Conservation (phyloP, 306 rosid genomes). For the Prunus mira region DNA sequence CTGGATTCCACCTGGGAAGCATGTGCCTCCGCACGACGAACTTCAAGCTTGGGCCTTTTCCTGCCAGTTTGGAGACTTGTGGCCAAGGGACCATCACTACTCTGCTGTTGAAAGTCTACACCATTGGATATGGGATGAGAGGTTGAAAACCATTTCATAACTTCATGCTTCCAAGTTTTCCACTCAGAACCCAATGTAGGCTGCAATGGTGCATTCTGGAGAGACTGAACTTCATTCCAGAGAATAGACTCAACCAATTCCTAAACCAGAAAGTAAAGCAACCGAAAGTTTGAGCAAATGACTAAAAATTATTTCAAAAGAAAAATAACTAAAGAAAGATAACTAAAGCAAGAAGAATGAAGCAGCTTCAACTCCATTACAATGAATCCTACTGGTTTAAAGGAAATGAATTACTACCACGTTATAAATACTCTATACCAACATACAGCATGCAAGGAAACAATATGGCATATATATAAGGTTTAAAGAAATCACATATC, state of each 20-base stretch:
- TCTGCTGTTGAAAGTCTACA: slow-evolving; percentile 49
- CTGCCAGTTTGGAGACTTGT: slow-evolving; percentile 66
- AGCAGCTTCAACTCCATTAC: background rate
- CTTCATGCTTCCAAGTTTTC: slow-evolving; percentile 98
- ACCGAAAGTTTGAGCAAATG: slow-evolving; percentile 16
- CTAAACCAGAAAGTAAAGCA: slow-evolving; percentile 44
- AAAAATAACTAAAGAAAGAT: background rate
- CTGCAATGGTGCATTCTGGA: slow-evolving; percentile 50
- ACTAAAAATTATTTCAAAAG: slow-evolving; percentile 10
- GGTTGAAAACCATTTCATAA: slow-evolving; percentile 75
- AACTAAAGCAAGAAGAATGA: background rate
- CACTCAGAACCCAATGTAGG: slow-evolving; percentile 80
- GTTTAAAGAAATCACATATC: background rate
- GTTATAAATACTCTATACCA: background rate
- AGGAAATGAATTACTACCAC: background rate
- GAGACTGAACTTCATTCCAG: slow-evolving; percentile 80
- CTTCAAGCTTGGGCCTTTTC: slow-evolving; percentile 95
- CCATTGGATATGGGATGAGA: slow-evolving; percentile 46
- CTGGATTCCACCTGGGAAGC: slow-evolving; percentile 54
- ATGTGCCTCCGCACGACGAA: slow-evolving; percentile 94
- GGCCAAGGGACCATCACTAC: slow-evolving; percentile 44
- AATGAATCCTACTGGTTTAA: background rate
- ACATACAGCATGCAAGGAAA: background rate
- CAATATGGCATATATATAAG: background rate
- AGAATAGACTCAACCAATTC: slow-evolving; percentile 76